Base-by-base conservation (phyloP, 2,329 filamentous ascomycete species). In the Xylaria sp. region DNA sequence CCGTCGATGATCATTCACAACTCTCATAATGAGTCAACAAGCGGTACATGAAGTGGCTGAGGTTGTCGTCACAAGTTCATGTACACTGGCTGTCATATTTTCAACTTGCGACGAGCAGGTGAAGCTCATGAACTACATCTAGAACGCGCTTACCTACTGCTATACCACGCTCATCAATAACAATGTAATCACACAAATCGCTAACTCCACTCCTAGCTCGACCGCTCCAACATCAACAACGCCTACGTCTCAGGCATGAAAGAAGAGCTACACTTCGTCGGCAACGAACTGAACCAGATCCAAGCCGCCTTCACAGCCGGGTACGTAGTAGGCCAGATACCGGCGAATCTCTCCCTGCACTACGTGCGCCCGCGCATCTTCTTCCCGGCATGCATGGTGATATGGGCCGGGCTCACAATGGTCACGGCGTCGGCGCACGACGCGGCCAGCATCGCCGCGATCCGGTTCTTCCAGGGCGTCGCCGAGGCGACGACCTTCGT, bases 331-430 rank as follows among this genome's bases (percentile, higher is more conserved):
- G 87, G 87, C 0, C 86, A 90, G 71, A 77, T 89, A 15, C 86
- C 86, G 0, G 84, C 82, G 55, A 88, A 88, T 68, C 72, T 89
- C 8, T 85, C 85, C 2, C 78, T 91, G 2, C 84, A 89, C 72
- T 87, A 88, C 67, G 71, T 90, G 63, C 82, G 82, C 52, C 88
- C 87, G 2, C 80, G 87, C n/a, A 78, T 85, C 64, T 90, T 85
- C 78, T 88, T 88, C 69, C 87, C 87, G 0, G 69, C 78, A 28
- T 88, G 87, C 81, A 88, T 89, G 83, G 60, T 88, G 19, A 70
- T 85, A 60, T 91, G 88, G 89, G 87, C 84, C 2, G 78, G 80
- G 0, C 74, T 91, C 25, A 90, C 88, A 2, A 88, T 89, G 84
- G 77, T 81, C 37, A 87, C 85, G 1, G 85, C 84, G 1, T 79